These are phyloP conservation scores for Acmispon strigosus DNA, from an alignment of 306 rosid genomes.

Conservation along the genomic window DNA sequence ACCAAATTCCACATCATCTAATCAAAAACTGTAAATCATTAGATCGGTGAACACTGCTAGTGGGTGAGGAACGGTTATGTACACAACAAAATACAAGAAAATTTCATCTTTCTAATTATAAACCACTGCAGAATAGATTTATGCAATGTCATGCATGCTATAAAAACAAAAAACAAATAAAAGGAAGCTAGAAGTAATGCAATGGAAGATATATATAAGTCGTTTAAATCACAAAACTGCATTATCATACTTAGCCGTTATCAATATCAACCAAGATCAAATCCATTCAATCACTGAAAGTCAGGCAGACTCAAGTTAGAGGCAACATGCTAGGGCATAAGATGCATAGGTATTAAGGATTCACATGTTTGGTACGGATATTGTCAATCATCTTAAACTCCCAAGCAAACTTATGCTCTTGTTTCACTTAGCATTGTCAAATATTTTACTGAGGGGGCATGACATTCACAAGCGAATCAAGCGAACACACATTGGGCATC, in stretches of 20 bases:
- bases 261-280: conserved; percentile 3
- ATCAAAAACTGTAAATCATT: conserved; percentile 24
- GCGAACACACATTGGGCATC: not conserved
- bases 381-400: not conserved
- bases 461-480: not conserved
- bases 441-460: not conserved
- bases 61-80: not conserved
- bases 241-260: not conserved
- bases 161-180: not conserved
- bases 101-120: conserved; percentile 3
- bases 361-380: not conserved
- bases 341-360: not conserved
- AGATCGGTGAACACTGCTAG: not conserved
- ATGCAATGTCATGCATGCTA: conserved; percentile 10
- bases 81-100: conserved; percentile 14
- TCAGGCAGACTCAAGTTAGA: not conserved
- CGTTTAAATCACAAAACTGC: not conserved
- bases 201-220: not conserved
- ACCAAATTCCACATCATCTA: conserved; percentile 95
- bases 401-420: not conserved
- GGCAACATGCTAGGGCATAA: not conserved
- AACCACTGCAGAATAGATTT: not conserved
- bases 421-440: not conserved
- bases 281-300: not conserved
- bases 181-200: not conserved